Evolutionary conservation across 495 filamentous ascomycete species (phyloP).

Genomic region (Tirmania nivea): DNA sequence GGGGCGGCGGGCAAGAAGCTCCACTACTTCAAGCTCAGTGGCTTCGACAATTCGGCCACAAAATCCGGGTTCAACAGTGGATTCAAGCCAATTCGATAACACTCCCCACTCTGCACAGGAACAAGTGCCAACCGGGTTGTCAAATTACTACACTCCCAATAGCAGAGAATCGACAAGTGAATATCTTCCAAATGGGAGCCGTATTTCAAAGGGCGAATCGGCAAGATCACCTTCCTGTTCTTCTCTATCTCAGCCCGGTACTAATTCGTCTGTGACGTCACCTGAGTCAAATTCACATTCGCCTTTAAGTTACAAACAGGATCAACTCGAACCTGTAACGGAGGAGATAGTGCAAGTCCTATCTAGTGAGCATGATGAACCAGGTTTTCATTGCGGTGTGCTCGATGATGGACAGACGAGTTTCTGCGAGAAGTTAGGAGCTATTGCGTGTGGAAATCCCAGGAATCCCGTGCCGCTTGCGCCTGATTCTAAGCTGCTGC

Average conservation of each 20-base stretch:
- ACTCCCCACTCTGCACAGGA: not conserved
- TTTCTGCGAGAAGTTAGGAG: conserved; percentile 46
- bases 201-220: conserved; percentile 7
- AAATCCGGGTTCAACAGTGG: not conserved
- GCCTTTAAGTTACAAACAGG: conserved; percentile 5
- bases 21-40: not conserved
- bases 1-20: not conserved
- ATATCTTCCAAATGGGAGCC: not conserved
- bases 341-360: conserved; percentile 14
- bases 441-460: conserved; percentile 47
- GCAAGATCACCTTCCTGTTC: conserved; percentile 38
- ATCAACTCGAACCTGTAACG: conserved; percentile 27
- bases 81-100: not conserved
- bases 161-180: not conserved
- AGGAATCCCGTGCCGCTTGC: conserved; percentile 39
- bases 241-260: conserved; percentile 39
- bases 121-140: not conserved
- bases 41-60: not conserved
- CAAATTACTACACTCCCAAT: not conserved
- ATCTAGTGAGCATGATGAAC: conserved; percentile 2
- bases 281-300: conserved; percentile 32
- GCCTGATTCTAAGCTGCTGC: conserved; percentile 2
- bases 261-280: conserved; percentile 45
- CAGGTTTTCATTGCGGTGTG: conserved; percentile 10
- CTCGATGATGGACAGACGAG: conserved; percentile 21